phyloP scores from a whole-genome alignment of 139 green algal species.

The Pseudopediastrum boryanum region DNA sequence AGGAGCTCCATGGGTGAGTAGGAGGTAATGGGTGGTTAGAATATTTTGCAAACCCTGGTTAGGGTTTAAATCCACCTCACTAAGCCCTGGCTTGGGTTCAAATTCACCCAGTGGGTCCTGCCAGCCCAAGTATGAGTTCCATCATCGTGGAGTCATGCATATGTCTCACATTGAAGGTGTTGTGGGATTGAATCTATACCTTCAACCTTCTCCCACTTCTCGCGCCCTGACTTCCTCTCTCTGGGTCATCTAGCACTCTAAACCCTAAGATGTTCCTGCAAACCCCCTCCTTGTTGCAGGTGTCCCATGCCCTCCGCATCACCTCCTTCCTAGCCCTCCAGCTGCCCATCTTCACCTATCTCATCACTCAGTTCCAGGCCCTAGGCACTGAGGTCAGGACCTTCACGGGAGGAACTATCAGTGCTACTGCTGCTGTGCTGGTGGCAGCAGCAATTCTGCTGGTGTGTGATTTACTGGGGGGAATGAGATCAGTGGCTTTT shows the following conservation, averaged over 20 bases:
- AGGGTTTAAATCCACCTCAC: too few species aligned
- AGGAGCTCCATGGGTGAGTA: constrained; percentile 33
- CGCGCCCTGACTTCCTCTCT: too few species aligned
- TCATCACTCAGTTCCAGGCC: constrained; percentile 59
- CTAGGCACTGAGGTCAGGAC: constrained; percentile 47
- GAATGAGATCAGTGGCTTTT: constrained; percentile 54
- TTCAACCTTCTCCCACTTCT: too few species aligned
- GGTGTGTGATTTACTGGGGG: constrained; percentile 47
- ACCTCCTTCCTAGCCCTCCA: constrained; percentile 50
- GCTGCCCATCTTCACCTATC: constrained; percentile 59
- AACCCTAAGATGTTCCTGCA: too few species aligned
- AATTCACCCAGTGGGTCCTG: too few species aligned
- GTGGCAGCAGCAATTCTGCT: constrained; percentile 47
- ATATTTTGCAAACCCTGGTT: background rate
- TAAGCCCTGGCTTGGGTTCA: too few species aligned
- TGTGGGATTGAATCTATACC: too few species aligned
- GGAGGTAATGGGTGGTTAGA: background rate
- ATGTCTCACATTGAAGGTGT: too few species aligned
- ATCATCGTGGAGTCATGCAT: too few species aligned
- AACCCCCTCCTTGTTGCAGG: constrained; percentile 16
- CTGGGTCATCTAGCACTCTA: too few species aligned
- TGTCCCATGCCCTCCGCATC: constrained; percentile 39
- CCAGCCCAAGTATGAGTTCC: too few species aligned
- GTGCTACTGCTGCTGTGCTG: constrained; percentile 38
- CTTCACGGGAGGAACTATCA: constrained; percentile 46